Percentiles rank a stretch among this genome's conserved stretches.
phyloP scores from a whole-genome alignment of 257 asterid genomes.

The Osmanthus fragrans region DNA sequence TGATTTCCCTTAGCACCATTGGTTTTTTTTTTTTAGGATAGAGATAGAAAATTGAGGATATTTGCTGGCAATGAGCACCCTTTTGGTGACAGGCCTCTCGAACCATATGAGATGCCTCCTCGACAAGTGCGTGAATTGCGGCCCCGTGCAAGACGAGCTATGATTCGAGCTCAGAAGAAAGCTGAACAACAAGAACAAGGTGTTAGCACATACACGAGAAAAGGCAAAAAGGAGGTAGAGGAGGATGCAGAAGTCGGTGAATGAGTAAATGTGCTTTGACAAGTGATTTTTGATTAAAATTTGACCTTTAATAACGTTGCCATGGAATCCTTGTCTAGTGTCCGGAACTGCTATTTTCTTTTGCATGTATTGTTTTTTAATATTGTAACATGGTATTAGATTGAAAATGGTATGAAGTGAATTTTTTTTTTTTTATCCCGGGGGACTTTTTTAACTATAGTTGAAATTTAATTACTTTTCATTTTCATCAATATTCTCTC shows the following conservation, averaged over 20 bases:
- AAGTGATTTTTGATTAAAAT: background rate
- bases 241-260: constrained; percentile 37
- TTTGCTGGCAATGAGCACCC: constrained; percentile 85
- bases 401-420: background rate
- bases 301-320: background rate
- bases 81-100: constrained; percentile 74
- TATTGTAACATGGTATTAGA: background rate
- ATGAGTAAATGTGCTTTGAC: constrained; percentile 1
- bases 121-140: constrained; percentile 93
- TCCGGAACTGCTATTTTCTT: background rate
- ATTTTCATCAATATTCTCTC: no score
- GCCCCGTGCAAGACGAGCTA: constrained; percentile 81
- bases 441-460: background rate
- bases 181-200: constrained; percentile 70
- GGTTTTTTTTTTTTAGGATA: constrained; percentile 40
- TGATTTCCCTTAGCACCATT: constrained; percentile 6
- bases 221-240: constrained; percentile 62
- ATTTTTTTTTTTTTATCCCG: background rate
- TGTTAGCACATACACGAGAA: constrained; percentile 40
- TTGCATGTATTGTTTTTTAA: background rate
- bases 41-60: constrained; percentile 90
- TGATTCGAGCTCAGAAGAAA: constrained; percentile 93
- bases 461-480: no score
- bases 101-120: constrained; percentile 74
- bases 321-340: background rate